These are phyloP conservation scores for Serendipita vermifera DNA, from an alignment of 768 basidiomycete species.

Conservation along the genomic window DNA sequence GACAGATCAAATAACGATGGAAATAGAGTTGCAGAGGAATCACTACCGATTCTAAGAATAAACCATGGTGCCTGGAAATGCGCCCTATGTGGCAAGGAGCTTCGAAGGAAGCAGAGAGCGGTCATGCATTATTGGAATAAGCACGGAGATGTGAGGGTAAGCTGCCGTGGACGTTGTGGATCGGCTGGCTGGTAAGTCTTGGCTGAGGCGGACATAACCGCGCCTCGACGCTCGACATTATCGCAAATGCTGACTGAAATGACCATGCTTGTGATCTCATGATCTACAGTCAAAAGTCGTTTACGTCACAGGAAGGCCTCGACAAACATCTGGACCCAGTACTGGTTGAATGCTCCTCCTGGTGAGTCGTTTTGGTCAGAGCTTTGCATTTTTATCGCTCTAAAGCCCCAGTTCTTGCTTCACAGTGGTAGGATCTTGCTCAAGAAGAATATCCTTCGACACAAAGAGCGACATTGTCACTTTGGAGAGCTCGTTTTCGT, in stretches of 20 bases:
- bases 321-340: neutral
- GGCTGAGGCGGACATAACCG: too few species aligned
- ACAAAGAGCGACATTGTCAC: constrained; percentile 2
- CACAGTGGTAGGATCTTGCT: neutral
- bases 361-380: neutral
- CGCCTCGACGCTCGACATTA: too few species aligned
- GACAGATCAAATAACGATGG: too few species aligned
- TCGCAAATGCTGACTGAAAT: too few species aligned
- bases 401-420: neutral
- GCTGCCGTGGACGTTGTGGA: neutral
- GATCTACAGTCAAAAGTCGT: neutral
- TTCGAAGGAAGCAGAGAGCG: constrained; percentile 6
- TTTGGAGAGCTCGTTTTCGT: too few species aligned
- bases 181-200: neutral
- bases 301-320: neutral
- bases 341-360: neutral
- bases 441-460: constrained; percentile 7
- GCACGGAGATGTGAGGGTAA: neutral
- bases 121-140: constrained; percentile 5
- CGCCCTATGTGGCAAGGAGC: neutral
- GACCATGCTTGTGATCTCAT: neutral
- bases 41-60: too few species aligned
- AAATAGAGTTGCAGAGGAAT: too few species aligned
- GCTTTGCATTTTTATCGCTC: neutral
- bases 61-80: constrained; percentile 3